Percentiles rank a stretch among this genome's conserved stretches.
phyloP scores from a whole-genome alignment of 441 rosid genomes.

The Isatis lusitanica region DNA sequence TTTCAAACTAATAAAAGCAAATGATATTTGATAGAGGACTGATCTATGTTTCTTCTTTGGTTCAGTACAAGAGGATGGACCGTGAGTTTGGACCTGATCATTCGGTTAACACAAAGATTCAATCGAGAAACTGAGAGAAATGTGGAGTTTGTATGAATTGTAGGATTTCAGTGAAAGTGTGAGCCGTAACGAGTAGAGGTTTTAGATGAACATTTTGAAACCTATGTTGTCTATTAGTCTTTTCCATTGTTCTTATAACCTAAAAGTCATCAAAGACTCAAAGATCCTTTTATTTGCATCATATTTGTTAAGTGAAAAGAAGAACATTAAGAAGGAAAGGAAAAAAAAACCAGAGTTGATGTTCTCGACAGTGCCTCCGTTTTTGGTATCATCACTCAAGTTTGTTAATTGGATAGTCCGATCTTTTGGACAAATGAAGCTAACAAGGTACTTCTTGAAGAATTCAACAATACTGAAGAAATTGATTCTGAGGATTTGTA shows the following conservation, averaged over 20 bases:
- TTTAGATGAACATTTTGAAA: conserved; percentile 7
- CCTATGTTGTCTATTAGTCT: conserved; percentile 24
- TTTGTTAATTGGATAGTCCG: too few relatives aligned
- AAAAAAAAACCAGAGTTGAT: too few relatives aligned
- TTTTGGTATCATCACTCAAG: too few relatives aligned
- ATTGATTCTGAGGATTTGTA: too few relatives aligned
- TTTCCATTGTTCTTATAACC: neutral
- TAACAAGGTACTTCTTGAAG: too few relatives aligned
- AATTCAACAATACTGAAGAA: too few relatives aligned
- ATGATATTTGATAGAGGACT: neutral
- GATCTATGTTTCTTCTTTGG: conserved; percentile 14
- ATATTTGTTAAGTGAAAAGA: too few relatives aligned
- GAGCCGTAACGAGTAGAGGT: conserved; percentile 16
- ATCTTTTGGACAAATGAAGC: too few relatives aligned
- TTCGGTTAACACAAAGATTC: neutral
- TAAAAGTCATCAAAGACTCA: too few relatives aligned
- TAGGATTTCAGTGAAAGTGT: conserved; percentile 17
- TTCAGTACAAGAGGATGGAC: conserved; percentile 84
- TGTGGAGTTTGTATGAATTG: conserved; percentile 31
- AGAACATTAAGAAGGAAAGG: too few relatives aligned
- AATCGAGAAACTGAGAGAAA: conserved; percentile 15
- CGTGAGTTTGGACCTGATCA: conserved; percentile 35
- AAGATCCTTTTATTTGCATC: too few relatives aligned
- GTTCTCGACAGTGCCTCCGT: too few relatives aligned
- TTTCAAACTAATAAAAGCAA: neutral